Base-by-base conservation (phyloP, 306 rosid species). In the Sechiopsis laciniata region DNA sequence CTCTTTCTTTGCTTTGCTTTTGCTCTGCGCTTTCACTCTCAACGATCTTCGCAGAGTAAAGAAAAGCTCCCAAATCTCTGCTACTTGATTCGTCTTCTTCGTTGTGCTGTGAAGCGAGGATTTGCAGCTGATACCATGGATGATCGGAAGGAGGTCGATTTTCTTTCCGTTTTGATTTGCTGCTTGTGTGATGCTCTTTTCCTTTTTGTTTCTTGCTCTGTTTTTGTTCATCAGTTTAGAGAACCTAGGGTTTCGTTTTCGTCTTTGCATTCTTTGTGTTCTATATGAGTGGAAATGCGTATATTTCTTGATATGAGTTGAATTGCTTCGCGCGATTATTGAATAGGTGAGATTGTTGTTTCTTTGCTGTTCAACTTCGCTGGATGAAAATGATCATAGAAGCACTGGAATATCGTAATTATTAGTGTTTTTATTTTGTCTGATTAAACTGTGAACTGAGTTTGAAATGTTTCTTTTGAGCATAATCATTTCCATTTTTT, bases 121-220 rank as follows among this genome's bases (percentile, higher is more conserved):
- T 75, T 84, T 83, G 69, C 68, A 65, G 70, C 75, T 68, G 9
- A 67, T 77, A 74, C 50, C 75, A 92, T 92, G 97, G 96, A 92
- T 67, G 92, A 92, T 83, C 90, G 85, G 37, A 92, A 92, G 83
- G 96, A 92, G 95, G 97, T 90, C 77, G 46, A 2, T 78, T 78
- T 37, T 68, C 71, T 26, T 15, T 77, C 62, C 55, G 64, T 78
- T 45, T 71, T 46, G 16, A 66, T 74, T 24, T 75, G 21, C 74
- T 59, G 46, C 16, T 60, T 67, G 3, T 69, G 58, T 52, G 55
- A 14, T 14, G 6, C 15, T 15, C 14, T 6, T 26, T 29, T 7
- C 10, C 1, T 26, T 29, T 7, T 15, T 2, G 37, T 32, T 32
- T 32, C 37, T 32, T 69, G 17, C 37, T 61, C 52, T 60, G 52